Base-by-base conservation (phyloP, 2,329 filamentous ascomycete species). In the Penicillium sp. region DNA sequence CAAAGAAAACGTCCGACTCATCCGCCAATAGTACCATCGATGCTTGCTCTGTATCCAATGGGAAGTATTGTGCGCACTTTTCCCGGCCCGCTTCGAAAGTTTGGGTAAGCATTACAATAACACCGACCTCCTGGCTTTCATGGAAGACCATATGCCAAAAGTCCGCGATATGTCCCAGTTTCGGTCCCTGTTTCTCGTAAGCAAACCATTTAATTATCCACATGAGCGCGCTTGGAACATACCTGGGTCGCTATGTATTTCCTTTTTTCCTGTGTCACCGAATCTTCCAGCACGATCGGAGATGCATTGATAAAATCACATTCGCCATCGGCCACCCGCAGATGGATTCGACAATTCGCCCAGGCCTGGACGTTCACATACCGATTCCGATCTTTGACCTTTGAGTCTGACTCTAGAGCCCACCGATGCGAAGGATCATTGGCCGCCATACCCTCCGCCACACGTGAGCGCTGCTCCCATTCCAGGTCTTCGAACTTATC, bases 141-240 rank as follows among this genome's bases (percentile, higher is more conserved):
- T 95, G 87, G 70, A 90, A 89, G 34, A 97, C 80, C 94, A 99
- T 99, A 68, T 94, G 90, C 90, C 93, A 99, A 61, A 96, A 89
- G 68, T 96, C 91, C 61, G 86, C 84, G 51, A 88, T 81, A 14
- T 89, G 90, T 26, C 84, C 83, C 56, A 80, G 74, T 67, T 92
- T 96, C 6, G 94, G 94, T 0, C 94, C 94, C 77, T 86, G 19
- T 8, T 23, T 19, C 43, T 44, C 3, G 55, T 55, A 41, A 61
- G 50, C 23, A 43, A 58, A 44, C 11, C 5, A 29, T 14, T 8
- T 13, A 13, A 26, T 18, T n/a, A 23, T 41, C 23, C 36, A 16
- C 29, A 35, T 16, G 39, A n/a, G 29, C 39, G 36, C 36, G 10
- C 36, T 19, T 39, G 16, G 18, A 19, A 65, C 70, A 46, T 64